Evolutionary conservation across 2,329 filamentous ascomycete species (phyloP).

Genomic region (Penicillium sp.): DNA sequence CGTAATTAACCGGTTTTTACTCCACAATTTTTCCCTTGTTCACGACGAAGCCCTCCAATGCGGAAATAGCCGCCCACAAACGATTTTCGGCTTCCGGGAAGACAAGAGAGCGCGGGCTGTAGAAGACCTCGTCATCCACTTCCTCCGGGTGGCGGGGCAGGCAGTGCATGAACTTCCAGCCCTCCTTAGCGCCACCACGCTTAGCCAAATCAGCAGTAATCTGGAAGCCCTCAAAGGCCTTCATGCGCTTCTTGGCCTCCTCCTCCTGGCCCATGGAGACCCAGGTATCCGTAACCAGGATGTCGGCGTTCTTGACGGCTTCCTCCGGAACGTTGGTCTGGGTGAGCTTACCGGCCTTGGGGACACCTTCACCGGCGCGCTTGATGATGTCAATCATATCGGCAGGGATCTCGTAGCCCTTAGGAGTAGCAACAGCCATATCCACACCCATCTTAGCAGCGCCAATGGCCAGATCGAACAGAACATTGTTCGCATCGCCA

Average conservation of each 20-base stretch:
- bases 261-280: conserved; percentile 96
- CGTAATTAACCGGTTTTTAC: conserved; percentile 10
- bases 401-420: conserved; percentile 76
- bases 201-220: conserved; percentile 82
- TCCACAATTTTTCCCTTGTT: conserved; percentile 75
- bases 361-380: conserved; percentile 57
- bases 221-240: conserved; percentile 85
- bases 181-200: conserved; percentile 77
- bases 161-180: conserved; percentile 99
- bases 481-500: conserved; percentile 94
- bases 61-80: conserved; percentile 85
- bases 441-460: conserved; percentile 84
- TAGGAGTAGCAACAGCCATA: conserved; percentile 80
- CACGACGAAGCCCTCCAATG: conserved; percentile 85
- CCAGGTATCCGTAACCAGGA: conserved; percentile 97
- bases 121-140: conserved; percentile 92
- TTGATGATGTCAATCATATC: conserved; percentile 71
- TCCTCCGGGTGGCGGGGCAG: conserved; percentile 89
- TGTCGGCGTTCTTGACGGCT: conserved; percentile 77
- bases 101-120: conserved; percentile 77
- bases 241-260: conserved; percentile 72
- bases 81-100: conserved; percentile 95
- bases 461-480: conserved; percentile 87
- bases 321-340: conserved; percentile 82
- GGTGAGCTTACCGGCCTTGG: conserved; percentile 62